Evolutionary conservation across 2,329 filamentous ascomycete genomes (phyloP), one percentile per base, ranked within the genome.

Genomic region (Thelonectria olida): DNA sequence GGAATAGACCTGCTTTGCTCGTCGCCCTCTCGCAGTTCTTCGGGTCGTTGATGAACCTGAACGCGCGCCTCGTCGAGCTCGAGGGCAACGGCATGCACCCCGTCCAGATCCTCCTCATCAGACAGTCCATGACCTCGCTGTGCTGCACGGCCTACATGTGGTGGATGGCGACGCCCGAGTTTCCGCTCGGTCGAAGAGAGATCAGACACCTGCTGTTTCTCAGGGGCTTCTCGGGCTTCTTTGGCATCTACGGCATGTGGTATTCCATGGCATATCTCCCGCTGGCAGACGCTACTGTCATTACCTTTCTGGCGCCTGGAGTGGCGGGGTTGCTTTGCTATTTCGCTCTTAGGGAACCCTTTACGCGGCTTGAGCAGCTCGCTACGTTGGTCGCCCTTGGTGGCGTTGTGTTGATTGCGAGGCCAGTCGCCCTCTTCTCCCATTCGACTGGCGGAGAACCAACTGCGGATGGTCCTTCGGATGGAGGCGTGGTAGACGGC

Each of bases 241-340:
- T 92, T 73, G 92, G 92, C 10, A 90, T 96, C 4, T 94, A 90
- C 74, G 91, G 91, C 34, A 86, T 96, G 78, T 96, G 81, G 82
- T 84, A 79, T 65, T 83, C 80, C 10, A 84, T 84, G 58, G 85
- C 92, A 72, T 96, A 96, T 70, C 85, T 97, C 3, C 92, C 92
- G 0, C 84, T 97, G 2, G 91, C 92, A 15, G 93, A 97, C 74
- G 93, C 93, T 2, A 96, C 92, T 0, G 93, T 97, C 31, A 90
- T 97, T 54, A 96, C 92, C 8, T 97, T 97, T 73, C 83, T 97
- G 6, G 87, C 91, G 0, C 94, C 94, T 0, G 90, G 90, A 13
- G 82, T 96, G 6, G 87, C 92, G 19, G 92, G 92, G 58, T 92
- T 94, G 79, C 85, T 91, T 17, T 97, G 93, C 74, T 93, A 91